A percentile compares a stretch with the other conserved stretches of the same genome.
Conservation (phyloP, 108 stramenopile species). For the Bacterosira constricta region DNA sequence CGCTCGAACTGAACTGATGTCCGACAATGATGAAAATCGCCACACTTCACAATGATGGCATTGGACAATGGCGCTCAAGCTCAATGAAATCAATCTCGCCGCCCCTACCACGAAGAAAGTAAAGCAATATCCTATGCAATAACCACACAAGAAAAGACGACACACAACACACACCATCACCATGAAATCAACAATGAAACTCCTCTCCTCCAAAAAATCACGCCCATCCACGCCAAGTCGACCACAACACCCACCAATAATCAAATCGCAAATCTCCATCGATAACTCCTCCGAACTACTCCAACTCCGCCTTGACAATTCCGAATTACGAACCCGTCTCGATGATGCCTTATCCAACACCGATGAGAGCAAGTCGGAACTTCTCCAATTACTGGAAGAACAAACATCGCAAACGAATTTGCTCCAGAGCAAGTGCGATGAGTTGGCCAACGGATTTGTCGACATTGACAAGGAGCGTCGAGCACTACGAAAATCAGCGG, state of each 20-base stretch:
- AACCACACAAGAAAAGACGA: too few relatives aligned
- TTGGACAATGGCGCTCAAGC: too few relatives aligned
- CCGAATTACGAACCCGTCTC: slow-evolving; percentile 20
- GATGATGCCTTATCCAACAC: slow-evolving; percentile 1
- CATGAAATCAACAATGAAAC: too few relatives aligned
- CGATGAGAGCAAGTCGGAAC: slow-evolving; percentile 22
- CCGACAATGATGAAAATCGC: too few relatives aligned
- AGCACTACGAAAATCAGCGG: slow-evolving; percentile 4
- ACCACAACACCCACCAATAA: not conserved
- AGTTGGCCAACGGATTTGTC: slow-evolving; percentile 18
- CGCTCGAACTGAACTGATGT: too few relatives aligned
- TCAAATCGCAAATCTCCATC: not conserved
- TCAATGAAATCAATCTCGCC: too few relatives aligned
- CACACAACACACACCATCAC: too few relatives aligned
- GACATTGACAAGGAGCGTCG: slow-evolving; percentile 37
- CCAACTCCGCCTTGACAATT: slow-evolving; percentile 33
- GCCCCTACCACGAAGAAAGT: too few relatives aligned
- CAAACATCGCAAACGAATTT: slow-evolving; percentile 20
- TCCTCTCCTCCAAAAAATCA: too few relatives aligned
- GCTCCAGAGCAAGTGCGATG: slow-evolving; percentile 21
- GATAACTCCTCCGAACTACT: not conserved
- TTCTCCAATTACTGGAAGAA: slow-evolving; percentile 18
- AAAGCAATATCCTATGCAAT: too few relatives aligned
- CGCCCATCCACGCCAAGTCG: too few relatives aligned
- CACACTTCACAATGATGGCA: too few relatives aligned